These are phyloP conservation scores for Xylariaceae sp. DNA, from an alignment of 2,329 filamentous ascomycete species.

Conservation along the genomic window DNA sequence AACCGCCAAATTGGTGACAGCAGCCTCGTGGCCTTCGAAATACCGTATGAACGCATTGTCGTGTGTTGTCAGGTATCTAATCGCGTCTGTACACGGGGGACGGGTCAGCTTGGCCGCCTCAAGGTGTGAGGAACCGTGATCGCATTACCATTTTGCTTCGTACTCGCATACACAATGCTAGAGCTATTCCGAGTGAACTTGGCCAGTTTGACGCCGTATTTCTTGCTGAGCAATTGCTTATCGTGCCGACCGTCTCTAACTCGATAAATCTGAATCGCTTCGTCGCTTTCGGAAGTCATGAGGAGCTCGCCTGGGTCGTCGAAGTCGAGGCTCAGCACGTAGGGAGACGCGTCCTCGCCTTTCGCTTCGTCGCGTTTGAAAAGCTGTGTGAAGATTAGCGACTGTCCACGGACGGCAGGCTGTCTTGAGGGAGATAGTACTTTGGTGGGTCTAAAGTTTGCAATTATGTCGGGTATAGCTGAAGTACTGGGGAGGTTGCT, in stretches of 20 bases:
- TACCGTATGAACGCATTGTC: conserved; percentile 97
- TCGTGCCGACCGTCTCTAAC: conserved; percentile 84
- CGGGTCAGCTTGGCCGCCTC: not conserved
- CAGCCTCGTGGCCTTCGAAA: conserved; percentile 81
- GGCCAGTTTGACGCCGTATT: conserved; percentile 91
- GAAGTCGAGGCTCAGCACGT: conserved; percentile 88
- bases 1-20: conserved; percentile 77
- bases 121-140: not conserved
- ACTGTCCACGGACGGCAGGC: not conserved
- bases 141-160: conserved; percentile 74
- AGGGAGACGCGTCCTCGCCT: conserved; percentile 48
- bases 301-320: conserved; percentile 91
- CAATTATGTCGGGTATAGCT: conserved; percentile 72
- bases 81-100: conserved; percentile 55
- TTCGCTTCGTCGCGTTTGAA: conserved; percentile 55
- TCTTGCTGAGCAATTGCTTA: conserved; percentile 88
- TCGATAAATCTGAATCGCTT: conserved; percentile 93
- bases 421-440: conserved; percentile 38
- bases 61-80: conserved; percentile 81
- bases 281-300: conserved; percentile 87
- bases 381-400: conserved; percentile 38
- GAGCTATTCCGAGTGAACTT: conserved; percentile 89
- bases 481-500: conserved; percentile 44
- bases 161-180: conserved; percentile 91
- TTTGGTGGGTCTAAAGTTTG: conserved; percentile 72